Percentiles rank a stretch among this genome's conserved stretches.
Conservation (phyloP, 108 stramenopile species). For the Seminavis robusta region DNA sequence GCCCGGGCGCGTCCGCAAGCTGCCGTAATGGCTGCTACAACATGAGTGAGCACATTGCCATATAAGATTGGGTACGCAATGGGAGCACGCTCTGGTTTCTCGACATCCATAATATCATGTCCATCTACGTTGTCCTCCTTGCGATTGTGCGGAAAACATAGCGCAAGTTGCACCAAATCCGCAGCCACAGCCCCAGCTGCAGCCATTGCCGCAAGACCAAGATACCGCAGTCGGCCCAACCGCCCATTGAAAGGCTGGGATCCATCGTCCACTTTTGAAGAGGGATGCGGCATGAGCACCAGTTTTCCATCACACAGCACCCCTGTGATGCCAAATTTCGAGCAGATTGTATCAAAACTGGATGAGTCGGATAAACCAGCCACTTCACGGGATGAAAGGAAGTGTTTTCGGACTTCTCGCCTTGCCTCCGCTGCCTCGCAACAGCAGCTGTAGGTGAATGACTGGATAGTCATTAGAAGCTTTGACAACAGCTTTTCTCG, state of each 20-base stretch:
- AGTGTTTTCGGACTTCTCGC: slow-evolving; percentile 32
- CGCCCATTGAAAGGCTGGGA: slow-evolving; percentile 76
- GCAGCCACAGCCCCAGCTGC: slow-evolving; percentile 72
- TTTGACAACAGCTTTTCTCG: slow-evolving; percentile 78
- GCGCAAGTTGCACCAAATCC: slow-evolving; percentile 75
- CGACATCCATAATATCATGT: slow-evolving; percentile 5
- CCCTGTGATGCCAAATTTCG: slow-evolving; percentile 68
- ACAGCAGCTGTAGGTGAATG: slow-evolving; percentile 76
- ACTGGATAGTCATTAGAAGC: slow-evolving; percentile 68
- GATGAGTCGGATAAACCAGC: slow-evolving; percentile 14
- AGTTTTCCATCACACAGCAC: slow-evolving; percentile 44
- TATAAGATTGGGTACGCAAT: slow-evolving; percentile 72
- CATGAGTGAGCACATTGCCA: slow-evolving; percentile 79
- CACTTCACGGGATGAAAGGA: slow-evolving; percentile 9
- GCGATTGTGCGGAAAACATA: slow-evolving; percentile 78
- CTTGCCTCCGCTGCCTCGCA: slow-evolving; percentile 65
- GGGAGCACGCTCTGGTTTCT: slow-evolving; percentile 39
- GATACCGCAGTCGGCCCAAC: slow-evolving; percentile 68
- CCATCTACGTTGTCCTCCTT: slow-evolving; percentile 14
- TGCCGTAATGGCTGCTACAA: slow-evolving; percentile 70
- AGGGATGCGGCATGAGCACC: slow-evolving; percentile 55
- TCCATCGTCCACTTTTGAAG: slow-evolving; percentile 52
- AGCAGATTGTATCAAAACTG: slow-evolving; percentile 25
- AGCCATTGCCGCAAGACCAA: slow-evolving; percentile 73
- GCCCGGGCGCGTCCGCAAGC: slow-evolving; percentile 67